phyloP scores from a whole-genome alignment of 306 rosid species.

The Citrullus mucosospermus region DNA sequence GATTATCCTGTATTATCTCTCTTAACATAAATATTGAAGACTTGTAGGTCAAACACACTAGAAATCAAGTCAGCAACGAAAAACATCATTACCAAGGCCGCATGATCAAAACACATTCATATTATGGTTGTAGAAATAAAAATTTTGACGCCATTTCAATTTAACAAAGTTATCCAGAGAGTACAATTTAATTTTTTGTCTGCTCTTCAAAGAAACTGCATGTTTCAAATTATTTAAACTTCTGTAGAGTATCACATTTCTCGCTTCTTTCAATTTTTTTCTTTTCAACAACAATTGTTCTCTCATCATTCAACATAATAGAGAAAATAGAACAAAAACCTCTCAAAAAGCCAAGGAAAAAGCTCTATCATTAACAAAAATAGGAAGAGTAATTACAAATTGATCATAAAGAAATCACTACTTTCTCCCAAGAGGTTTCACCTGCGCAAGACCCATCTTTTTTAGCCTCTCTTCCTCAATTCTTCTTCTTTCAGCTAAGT shows the following conservation, averaged over 20 bases:
- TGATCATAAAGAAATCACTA: neutral
- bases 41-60: neutral
- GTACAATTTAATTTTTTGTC: neutral
- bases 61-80: neutral
- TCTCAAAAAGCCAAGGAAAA: neutral
- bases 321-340: neutral
- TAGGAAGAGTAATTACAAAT: neutral
- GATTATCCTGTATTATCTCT: neutral
- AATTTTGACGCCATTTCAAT: neutral
- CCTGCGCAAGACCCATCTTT: neutral
- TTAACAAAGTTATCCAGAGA: neutral
- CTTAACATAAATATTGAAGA: neutral
- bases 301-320: neutral
- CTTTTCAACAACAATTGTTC: neutral
- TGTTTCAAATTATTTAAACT: neutral
- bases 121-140: neutral
- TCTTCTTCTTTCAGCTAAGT: neutral
- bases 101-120: neutral
- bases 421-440: neutral
- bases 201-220: neutral
- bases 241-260: neutral
- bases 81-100: neutral
- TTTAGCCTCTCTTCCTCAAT: neutral
- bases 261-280: neutral
- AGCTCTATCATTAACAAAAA: neutral